Base-by-base conservation (phyloP, 805 yeast species). In the Pichia kluyveri region DNA sequence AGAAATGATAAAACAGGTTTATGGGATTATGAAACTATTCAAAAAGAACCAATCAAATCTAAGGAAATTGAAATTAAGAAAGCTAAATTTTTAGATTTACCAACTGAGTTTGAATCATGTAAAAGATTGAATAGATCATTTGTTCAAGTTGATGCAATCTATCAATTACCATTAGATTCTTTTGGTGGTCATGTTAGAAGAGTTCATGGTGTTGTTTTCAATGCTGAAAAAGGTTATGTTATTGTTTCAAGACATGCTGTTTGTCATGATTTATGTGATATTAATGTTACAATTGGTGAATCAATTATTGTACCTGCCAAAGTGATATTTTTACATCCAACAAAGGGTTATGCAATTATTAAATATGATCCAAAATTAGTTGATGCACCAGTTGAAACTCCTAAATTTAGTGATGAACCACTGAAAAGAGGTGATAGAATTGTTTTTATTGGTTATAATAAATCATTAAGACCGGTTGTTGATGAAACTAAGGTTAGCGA, bases 251-350 rank as follows among this genome's bases (percentile, higher is more conserved):
- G 96, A 51, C 72, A 80, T 50, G 72, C 77, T 47, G 86, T 89
- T 27, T 95, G 96, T 8, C 95, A 88, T 66, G 95, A 86, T 56
- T 64, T 83, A 55, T 72, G 82, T 55, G 96, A 90, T 62, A 73
- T 89, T 26, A 72, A 78, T 43, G 74, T 90, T 19, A 80, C 90
- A 3, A 78, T 90, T 60, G 96, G 96, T 5, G 96, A 90, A 53
- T 83, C 95, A 1, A 77, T 86, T 23, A 79, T 82, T 54, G 75
- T 89, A 14, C 87, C 95, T 0, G 96, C 83, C 1, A 72, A 79
- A 53, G 93, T 89, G 27, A 80, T 80, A 23, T 90, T 88, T 56
- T 68, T 87, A 58, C 96, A 89, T 61, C 96, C 97, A 34, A 79
- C 86, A 37, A 86, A 83, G 56, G 89, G 89, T 56, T 89, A 84